Evolutionary conservation across 805 yeast species (phyloP).

Genomic region (Yamadazyma scolyti): DNA sequence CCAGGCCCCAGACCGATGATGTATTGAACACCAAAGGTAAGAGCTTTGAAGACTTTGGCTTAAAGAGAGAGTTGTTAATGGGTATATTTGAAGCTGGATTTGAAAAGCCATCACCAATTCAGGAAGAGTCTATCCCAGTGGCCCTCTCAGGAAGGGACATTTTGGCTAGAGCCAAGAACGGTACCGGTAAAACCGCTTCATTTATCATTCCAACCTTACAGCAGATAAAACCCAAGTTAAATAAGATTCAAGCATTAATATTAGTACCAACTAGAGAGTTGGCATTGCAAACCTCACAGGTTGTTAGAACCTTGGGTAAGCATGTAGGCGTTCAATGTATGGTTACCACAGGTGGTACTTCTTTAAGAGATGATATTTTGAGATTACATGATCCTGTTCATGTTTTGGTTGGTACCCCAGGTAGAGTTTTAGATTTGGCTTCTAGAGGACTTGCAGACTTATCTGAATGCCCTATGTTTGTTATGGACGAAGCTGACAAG

Average conservation of each 20-base stretch:
- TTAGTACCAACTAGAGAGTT: slow-evolving; percentile 97
- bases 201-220: slow-evolving; percentile 92
- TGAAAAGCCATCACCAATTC: slow-evolving; percentile 97
- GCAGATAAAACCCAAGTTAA: slow-evolving; percentile 76
- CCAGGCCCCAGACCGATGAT: slow-evolving; percentile 97
- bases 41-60: slow-evolving; percentile 85
- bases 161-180: slow-evolving; percentile 96
- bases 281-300: slow-evolving; percentile 96
- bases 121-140: slow-evolving; percentile 94
- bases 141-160: slow-evolving; percentile 95
- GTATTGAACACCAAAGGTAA: slow-evolving; percentile 88
- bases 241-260: slow-evolving; percentile 86
- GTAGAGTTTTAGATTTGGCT: slow-evolving; percentile 93
- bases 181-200: slow-evolving; percentile 98
- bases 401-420: slow-evolving; percentile 95
- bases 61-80: slow-evolving; percentile 92
- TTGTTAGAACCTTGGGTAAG: slow-evolving; percentile 91
- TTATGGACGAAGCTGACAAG: slow-evolving; percentile 99
- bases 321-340: slow-evolving; percentile 89
- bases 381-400: slow-evolving; percentile 93
- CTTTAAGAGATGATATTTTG: slow-evolving; percentile 87
- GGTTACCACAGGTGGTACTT: slow-evolving; percentile 99
- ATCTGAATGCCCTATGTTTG: slow-evolving; percentile 78
- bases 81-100: slow-evolving; percentile 99
- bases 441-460: slow-evolving; percentile 84